Base-by-base conservation (phyloP, 2,329 filamentous ascomycete species). In the Cytospora leucostoma region DNA sequence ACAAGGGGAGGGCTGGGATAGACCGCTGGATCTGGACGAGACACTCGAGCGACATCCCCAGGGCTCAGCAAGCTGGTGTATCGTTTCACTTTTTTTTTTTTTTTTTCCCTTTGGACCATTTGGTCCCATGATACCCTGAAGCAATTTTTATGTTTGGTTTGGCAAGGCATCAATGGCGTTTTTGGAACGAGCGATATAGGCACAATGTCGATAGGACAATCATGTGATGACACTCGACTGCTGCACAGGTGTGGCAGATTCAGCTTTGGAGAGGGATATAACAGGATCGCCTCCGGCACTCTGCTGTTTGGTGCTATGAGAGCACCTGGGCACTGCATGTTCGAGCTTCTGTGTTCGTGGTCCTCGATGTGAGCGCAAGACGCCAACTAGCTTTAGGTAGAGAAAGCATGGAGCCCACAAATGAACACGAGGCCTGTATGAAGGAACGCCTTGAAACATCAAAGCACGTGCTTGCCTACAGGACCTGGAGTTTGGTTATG, bases 11-110 rank as follows among this genome's bases (percentile, higher is more conserved):
- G 56, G 56, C 52, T 38, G 40, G 13, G 51, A 53, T 11, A 33
- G 64, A n/a, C 55, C 62, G 57, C 65, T 66, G 27, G 67, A 19
- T 55, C 71, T 51, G 63, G 47, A 33, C 59, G 51, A 38, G 21
- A 61, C 21, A 54, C 59, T 4, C 47, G 34, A 21, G 51, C 55
- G 27, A 19, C 63, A 19, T 66, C 63, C 35, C 62, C 65, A 33
- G 63, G 65, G 21, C 63, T 65, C 44, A 32, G 27, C 44, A 60
- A 3, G 2, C 27, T 4, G 27, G 27, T 27, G 27, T 33, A 63
- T 17, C 4, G 1, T 44, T 32, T 51, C 2, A 13, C 52, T 32
- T 59, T 10, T 50, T 51, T 49, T 19, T n/a, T 37, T 21, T 13
- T 60, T 62, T 54, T 27, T 62, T 54, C n/a, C 50, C n/a, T 52